Evolutionary conservation across 306 rosid species (phyloP).

Genomic region (Medicago truncatula): MtrunA17r5.0-ANR NC_053047.1:40599501-40600000

Average conservation of each 20-base stretch:
- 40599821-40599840: conserved; percentile 52
- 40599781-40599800: conserved; percentile 66
- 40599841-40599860: conserved; percentile 57
- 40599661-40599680: conserved; percentile 56
- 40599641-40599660: neutral
- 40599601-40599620: no score
- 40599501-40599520: no score
- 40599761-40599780: conserved; percentile 74
- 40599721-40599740: conserved; percentile 60
- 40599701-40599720: conserved; percentile 69
- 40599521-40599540: no score
- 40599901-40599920: conserved; percentile 20
- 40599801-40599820: conserved; percentile 24
- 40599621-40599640: neutral
- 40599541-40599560: neutral
- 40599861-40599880: conserved; percentile 64
- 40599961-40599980: no score
- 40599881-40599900: conserved; percentile 62
- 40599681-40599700: conserved; percentile 50
- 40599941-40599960: no score
- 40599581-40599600: no score
- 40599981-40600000: no score
- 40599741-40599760: conserved; percentile 68
- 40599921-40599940: neutral
- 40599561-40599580: no score